Evolutionary conservation across 305 asterid species (phyloP), one percentile per base, ranked within the genome.

Genomic region (Salvia sclarea): DNA sequence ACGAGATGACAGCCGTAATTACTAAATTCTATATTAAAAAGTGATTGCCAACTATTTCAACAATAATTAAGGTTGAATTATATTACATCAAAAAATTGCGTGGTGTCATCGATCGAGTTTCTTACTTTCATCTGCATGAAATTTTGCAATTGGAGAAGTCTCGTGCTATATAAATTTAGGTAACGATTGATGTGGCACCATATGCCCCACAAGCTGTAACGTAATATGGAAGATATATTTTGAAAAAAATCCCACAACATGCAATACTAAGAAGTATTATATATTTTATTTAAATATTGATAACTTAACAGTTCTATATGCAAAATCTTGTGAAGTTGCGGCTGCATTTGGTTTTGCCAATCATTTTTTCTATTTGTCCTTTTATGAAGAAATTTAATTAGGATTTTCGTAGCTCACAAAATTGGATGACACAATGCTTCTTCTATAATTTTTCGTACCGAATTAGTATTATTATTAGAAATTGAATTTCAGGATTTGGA

Each of bases 1-100:
- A 3, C 33, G 6, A 28, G 33, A 28, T 1, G 33, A 28, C 33
- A 25, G 33, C 33, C 33, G 33, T 28, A 28, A 28, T 28, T 28
- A 28, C 33, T 1, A 28, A 28, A 28, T n/a, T n/a, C n/a, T n/a
- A 6, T 28, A 28, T 28, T 28, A 28, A 28, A 25, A 28, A 35
- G 61, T 21, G 43, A 31, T 64, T 33, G 58, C 41, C 62, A 60
- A 21, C 75, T 57, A 57, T 5, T 4, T 49, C 12, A 56, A 68
- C 44, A 21, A 17, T 64, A 33, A 64, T 49, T 49, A 52, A n/a
- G 45, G 16, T 58, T 41, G 40, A 58, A 25, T 43, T 33, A 16
- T 33, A 16, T 58, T 17, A 7, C 1, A 35, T 35, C 1, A 3
- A 37, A 22, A n/a, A 53, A 14, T 55, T 38, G 1, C 20, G n/a